A percentile compares a stretch with the other conserved stretches of the same genome.
These are phyloP conservation scores for Teratosphaeria nubilosa DNA, from an alignment of 2,329 filamentous ascomycete species.

Conservation along the genomic window DNA sequence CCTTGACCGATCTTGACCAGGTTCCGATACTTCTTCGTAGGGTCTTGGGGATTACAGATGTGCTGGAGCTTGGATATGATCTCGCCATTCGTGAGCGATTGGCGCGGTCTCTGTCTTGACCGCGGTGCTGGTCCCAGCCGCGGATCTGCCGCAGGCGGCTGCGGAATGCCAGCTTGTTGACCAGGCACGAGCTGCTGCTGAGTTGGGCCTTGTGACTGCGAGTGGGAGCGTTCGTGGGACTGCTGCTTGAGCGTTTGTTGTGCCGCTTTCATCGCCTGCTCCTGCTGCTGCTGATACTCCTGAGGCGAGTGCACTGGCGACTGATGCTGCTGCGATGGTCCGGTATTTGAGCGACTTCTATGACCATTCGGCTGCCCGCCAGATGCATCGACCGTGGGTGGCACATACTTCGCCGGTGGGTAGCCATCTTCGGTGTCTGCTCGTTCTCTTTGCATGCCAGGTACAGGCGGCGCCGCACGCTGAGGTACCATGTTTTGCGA, in stretches of 20 bases:
- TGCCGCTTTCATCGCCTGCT: slow-evolving; percentile 69
- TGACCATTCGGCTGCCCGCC: slow-evolving; percentile 19
- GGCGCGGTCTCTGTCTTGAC: slow-evolving; percentile 66
- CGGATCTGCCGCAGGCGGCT: slow-evolving; percentile 34
- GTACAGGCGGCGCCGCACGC: slow-evolving; percentile 30
- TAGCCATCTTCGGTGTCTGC: slow-evolving; percentile 28
- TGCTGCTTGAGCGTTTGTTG: slow-evolving; percentile 62
- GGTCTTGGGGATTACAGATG: slow-evolving; percentile 85
- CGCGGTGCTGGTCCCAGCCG: slow-evolving; percentile 50
- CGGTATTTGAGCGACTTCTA: slow-evolving; percentile 36
- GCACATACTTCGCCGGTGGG: slow-evolving; percentile 33
- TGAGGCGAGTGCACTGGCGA: slow-evolving; percentile 33
- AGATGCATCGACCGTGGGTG: slow-evolving; percentile 27
- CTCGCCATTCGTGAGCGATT: slow-evolving; percentile 61
- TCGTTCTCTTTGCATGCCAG: slow-evolving; percentile 32
- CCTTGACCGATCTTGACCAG: slow-evolving; percentile 96
- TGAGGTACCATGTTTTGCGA: slow-evolving; percentile 37
- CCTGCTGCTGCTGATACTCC: slow-evolving; percentile 62
- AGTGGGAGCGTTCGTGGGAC: slow-evolving; percentile 55
- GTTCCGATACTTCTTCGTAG: slow-evolving; percentile 73
- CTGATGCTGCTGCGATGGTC: slow-evolving; percentile 38
- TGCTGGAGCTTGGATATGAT: slow-evolving; percentile 73
- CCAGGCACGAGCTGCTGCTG: slow-evolving; percentile 17
- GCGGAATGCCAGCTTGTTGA: slow-evolving; percentile 34
- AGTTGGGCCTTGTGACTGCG: slow-evolving; percentile 51